These are phyloP conservation scores for Colletotrichum navitas DNA, from an alignment of 2,329 filamentous ascomycete genomes.

Conservation along the genomic window DNA sequence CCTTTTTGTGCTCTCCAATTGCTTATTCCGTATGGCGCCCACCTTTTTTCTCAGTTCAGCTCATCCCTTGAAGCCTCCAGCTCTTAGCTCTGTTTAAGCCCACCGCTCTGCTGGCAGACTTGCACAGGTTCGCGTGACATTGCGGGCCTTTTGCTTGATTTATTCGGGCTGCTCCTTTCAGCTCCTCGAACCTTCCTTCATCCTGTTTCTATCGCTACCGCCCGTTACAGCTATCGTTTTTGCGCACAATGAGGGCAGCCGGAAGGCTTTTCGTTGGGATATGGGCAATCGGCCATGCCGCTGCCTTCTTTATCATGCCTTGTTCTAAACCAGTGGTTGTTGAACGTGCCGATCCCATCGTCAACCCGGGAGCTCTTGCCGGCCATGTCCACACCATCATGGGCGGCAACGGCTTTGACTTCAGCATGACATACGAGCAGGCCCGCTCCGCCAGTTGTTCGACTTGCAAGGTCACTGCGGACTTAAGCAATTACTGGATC, in stretches of 20 bases:
- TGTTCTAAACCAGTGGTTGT: conserved; percentile 42
- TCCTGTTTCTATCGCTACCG: neutral
- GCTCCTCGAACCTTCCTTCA: neutral
- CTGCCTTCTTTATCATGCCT: conserved; percentile 41
- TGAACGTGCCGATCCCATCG: conserved; percentile 70
- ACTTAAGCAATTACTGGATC: conserved; percentile 78
- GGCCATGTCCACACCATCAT: conserved; percentile 72
- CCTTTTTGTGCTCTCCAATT: neutral
- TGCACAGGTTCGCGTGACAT: neutral
- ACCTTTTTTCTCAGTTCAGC: neutral
- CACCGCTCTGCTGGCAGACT: neutral
- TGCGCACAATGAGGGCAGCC: conserved; percentile 18
- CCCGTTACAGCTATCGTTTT: neutral
- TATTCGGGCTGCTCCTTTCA: neutral
- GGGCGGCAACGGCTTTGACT: conserved; percentile 72
- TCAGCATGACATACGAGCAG: conserved; percentile 64
- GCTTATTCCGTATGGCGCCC: neutral
- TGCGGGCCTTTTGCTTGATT: neutral
- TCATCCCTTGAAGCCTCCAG: neutral
- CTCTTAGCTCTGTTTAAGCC: neutral
- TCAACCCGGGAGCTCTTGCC: conserved; percentile 65
- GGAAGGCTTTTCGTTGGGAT: conserved; percentile 16
- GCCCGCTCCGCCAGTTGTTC: conserved; percentile 71
- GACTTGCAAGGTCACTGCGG: conserved; percentile 71
- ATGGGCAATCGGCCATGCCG: conserved; percentile 12